A percentile compares a stretch with the other conserved stretches of the same genome.
Evolutionary conservation across 306 rosid species (phyloP).

Genomic region (Vigna radiata): DNA sequence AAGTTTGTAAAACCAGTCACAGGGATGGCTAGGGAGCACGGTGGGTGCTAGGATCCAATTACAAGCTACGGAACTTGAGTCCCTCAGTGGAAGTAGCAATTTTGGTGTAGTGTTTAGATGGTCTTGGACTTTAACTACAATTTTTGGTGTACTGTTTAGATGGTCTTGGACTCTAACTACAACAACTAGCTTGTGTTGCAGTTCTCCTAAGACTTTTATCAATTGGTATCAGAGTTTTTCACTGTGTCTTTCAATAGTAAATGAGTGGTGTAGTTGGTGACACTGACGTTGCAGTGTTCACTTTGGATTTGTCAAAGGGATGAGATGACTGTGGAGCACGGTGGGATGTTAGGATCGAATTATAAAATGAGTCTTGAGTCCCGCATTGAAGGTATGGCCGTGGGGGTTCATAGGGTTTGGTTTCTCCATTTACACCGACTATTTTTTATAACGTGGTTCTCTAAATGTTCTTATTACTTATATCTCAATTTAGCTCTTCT

Average conservation of each 20-base stretch:
- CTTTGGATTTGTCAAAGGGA: background rate
- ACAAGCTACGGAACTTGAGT: background rate
- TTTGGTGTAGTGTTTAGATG: background rate
- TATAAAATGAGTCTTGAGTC: background rate
- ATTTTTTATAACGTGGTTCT: background rate
- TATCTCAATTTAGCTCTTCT: background rate
- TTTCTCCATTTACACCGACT: background rate
- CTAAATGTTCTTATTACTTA: background rate
- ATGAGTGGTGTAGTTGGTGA: background rate
- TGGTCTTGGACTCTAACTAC: background rate
- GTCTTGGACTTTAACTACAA: background rate
- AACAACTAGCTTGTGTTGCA: background rate
- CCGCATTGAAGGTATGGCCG: background rate
- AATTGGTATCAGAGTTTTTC: background rate
- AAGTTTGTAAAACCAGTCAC: background rate
- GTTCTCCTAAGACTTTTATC: background rate
- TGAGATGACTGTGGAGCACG: background rate
- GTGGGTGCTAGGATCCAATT: background rate
- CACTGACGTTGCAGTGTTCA: background rate
- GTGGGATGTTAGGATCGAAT: background rate
- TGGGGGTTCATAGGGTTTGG: background rate
- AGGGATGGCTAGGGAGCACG: background rate
- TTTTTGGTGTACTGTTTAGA: background rate
- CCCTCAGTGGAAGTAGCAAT: background rate
- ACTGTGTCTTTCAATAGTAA: background rate